phyloP scores from a whole-genome alignment of 352 stramenopile genomes.

The Phytophthora sansomeana region DNA sequence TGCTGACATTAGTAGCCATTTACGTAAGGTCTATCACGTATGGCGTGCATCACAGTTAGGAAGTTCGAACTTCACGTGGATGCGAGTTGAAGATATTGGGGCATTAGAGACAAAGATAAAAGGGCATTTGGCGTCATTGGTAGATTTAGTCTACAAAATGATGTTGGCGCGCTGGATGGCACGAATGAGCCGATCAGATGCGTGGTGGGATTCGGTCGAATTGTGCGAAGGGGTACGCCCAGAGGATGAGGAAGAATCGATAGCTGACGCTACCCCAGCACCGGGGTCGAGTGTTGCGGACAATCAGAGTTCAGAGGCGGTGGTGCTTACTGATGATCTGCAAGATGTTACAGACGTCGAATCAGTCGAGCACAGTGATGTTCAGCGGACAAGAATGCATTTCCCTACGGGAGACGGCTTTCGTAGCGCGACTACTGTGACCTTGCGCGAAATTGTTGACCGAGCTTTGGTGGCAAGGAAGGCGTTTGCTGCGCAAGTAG shows the following conservation, averaged over 20 bases:
- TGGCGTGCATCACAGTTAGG: slow-evolving; percentile 44
- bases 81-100: slow-evolving; percentile 50
- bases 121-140: slow-evolving; percentile 33
- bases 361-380: slow-evolving; percentile 21
- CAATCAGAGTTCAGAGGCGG: not conserved
- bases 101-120: slow-evolving; percentile 57
- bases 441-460: not conserved
- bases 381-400: not conserved
- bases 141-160: slow-evolving; percentile 56
- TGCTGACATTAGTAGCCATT: slow-evolving; percentile 37
- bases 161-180: slow-evolving; percentile 58
- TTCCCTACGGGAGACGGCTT: slow-evolving; percentile 8
- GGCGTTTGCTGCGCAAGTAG: not conserved
- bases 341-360: slow-evolving; percentile 27
- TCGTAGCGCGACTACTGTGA: slow-evolving; percentile 11
- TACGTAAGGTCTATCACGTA: slow-evolving; percentile 20
- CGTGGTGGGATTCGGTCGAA: slow-evolving; percentile 30
- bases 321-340: slow-evolving; percentile 2
- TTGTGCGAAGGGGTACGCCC: slow-evolving; percentile 4
- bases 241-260: not conserved
- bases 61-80: slow-evolving; percentile 21
- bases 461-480: not conserved
- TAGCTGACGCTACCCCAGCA: not conserved
- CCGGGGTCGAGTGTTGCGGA: not conserved
- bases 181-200: slow-evolving; percentile 22